Conservation (phyloP, 2,329 filamentous ascomycete species). For the Scedosporium dehoogii region DNA sequence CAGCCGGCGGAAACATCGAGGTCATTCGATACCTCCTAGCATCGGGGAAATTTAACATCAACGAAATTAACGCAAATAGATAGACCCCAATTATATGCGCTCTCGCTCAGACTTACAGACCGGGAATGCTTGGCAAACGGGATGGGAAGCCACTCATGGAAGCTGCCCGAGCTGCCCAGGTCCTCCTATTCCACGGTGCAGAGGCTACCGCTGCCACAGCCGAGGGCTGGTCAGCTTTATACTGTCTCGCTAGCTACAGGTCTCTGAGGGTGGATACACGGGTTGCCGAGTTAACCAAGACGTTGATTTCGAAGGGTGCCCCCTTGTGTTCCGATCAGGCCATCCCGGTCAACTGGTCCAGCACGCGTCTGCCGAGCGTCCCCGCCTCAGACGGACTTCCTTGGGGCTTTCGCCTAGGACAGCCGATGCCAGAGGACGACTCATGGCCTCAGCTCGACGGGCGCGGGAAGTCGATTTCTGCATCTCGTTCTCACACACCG, state of each 20-base stretch:
- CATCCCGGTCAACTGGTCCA: too few relatives aligned
- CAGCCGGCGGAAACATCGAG: constrained; percentile 14
- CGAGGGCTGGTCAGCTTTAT: constrained; percentile 18
- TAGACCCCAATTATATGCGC: constrained; percentile 22
- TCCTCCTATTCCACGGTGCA: constrained; percentile 16
- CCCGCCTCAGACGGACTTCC: too few relatives aligned
- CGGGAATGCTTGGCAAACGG: background rate
- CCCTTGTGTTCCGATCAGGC: background rate
- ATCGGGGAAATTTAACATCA: constrained; percentile 9
- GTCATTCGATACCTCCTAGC: constrained; percentile 7
- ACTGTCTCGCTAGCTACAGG: constrained; percentile 11
- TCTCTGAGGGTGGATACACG: background rate
- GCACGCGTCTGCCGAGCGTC: too few relatives aligned
- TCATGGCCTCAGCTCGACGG: too few relatives aligned
- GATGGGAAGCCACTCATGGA: background rate
- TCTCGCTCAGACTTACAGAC: constrained; percentile 8
- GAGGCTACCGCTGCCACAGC: constrained; percentile 10
- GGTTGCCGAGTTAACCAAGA: background rate
- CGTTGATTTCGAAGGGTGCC: background rate
- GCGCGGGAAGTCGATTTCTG: too few relatives aligned
- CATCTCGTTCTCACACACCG: too few relatives aligned
- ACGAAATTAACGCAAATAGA: constrained; percentile 13
- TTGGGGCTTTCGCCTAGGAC: too few relatives aligned
- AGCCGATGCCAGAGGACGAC: too few relatives aligned
- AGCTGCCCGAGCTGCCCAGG: constrained; percentile 8